Evolutionary conservation across 805 yeast species (phyloP).

Genomic region (Yamadazyma ubonensis): DNA sequence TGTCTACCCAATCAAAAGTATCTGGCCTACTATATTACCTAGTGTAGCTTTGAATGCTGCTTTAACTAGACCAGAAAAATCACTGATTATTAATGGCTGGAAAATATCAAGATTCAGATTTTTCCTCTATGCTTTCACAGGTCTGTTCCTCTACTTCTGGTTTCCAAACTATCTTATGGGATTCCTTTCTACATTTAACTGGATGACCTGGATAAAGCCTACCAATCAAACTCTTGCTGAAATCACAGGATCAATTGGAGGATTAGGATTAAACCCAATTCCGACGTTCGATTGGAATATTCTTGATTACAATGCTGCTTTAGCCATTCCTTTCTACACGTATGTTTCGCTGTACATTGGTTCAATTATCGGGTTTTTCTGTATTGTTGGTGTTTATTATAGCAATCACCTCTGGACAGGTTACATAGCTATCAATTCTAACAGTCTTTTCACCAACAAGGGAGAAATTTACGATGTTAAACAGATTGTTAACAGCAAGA

Average conservation of each 20-base stretch:
- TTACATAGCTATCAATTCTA: conserved; percentile 25
- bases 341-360: conserved; percentile 26
- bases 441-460: conserved; percentile 23
- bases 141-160: conserved; percentile 30
- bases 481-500: conserved; percentile 33
- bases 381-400: conserved; percentile 28
- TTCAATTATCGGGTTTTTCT: conserved; percentile 21
- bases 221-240: conserved; percentile 23
- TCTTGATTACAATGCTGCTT: conserved; percentile 17
- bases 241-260: conserved; percentile 25
- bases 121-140: conserved; percentile 31
- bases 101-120: conserved; percentile 25
- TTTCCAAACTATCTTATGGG: conserved; percentile 26
- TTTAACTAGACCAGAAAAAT: conserved; percentile 23
- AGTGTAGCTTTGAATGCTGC: conserved; percentile 29
- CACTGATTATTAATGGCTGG: conserved; percentile 33
- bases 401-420: conserved; percentile 29
- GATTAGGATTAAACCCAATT: conserved; percentile 32
- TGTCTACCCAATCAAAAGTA: conserved; percentile 49
- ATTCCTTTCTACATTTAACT: conserved; percentile 27
- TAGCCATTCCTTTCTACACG: conserved; percentile 25
- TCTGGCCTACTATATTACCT: conserved; percentile 50
- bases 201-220: conserved; percentile 33
- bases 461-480: conserved; percentile 26
- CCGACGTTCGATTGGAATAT: conserved; percentile 31